Conservation (phyloP, 2,329 filamentous ascomycete species). For the Huntiella savannae region DNA sequence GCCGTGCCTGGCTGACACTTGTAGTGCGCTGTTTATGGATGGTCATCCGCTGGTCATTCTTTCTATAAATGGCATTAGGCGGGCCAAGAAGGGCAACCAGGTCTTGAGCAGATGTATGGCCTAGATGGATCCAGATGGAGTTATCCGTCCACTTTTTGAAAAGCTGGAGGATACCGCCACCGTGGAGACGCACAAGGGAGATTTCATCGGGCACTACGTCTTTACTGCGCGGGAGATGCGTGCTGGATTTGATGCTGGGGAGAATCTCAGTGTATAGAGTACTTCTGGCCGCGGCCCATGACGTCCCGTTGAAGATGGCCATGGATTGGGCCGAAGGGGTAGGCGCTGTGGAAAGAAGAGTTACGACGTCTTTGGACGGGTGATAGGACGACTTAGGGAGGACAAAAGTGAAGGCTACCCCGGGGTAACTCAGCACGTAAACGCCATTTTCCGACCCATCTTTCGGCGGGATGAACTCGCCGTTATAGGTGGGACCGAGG, state of each 20-base stretch:
- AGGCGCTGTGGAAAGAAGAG: slow-evolving; percentile 59
- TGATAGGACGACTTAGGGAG: slow-evolving; percentile 58
- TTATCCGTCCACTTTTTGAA: slow-evolving; percentile 49
- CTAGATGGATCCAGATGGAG: slow-evolving; percentile 54
- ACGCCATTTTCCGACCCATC: slow-evolving; percentile 36
- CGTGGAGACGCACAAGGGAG: slow-evolving; percentile 58
- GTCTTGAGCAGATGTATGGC: slow-evolving; percentile 81
- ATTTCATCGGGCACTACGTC: slow-evolving; percentile 79
- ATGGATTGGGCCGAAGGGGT: slow-evolving; percentile 65
- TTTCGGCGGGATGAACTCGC: slow-evolving; percentile 57
- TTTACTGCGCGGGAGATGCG: slow-evolving; percentile 48
- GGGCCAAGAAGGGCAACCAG: slow-evolving; percentile 78
- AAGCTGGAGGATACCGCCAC: slow-evolving; percentile 61
- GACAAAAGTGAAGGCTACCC: slow-evolving; percentile 81
- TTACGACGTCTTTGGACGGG: slow-evolving; percentile 61
- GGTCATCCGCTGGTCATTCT: slow-evolving; percentile 72
- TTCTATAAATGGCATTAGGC: slow-evolving; percentile 83
- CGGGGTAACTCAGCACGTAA: slow-evolving; percentile 87
- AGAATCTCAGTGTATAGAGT: slow-evolving; percentile 59
- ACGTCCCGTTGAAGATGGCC: slow-evolving; percentile 77
- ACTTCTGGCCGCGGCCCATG: slow-evolving; percentile 68
- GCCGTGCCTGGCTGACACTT: slow-evolving; percentile 30
- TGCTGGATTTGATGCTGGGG: slow-evolving; percentile 53
- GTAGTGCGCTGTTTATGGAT: slow-evolving; percentile 52
- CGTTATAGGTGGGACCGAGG: slow-evolving; percentile 85